Evolutionary conservation across 208 protist species (phyloP), one percentile per base, ranked within the genome.

Genomic region (Jaenimonas drosophilae): DNA sequence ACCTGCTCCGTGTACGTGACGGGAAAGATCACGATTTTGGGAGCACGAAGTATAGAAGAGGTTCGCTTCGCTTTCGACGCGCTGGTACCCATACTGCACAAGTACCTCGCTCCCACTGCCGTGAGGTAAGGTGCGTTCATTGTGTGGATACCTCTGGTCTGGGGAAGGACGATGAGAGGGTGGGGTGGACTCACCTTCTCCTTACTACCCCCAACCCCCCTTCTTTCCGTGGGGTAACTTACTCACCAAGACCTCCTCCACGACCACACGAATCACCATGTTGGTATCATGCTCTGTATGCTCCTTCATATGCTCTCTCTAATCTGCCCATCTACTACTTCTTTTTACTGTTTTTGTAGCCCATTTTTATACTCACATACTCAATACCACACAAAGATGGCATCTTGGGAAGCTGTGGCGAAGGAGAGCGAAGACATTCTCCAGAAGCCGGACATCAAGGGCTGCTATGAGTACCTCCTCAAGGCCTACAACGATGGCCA

Each of bases 1-100:
- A 86, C 56, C 33, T 84, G 70, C 46, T 70, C 52, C 6, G 77
- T 93, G 32, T 90, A 80, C 55, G 85, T 90, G 23, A 93, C 74
- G 30, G 85, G 85, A 0, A 93, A 93, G 44, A 62, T 93, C 17
- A 84, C 55, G 36, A 50, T 93, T 46, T 49, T 93, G 31, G 85
- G 85, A 0, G 77, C 80, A 6, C 75, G 85, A 16, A 90, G 80
- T 48, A 54, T 70, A 54, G 71, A 90, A 43, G 85, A 93, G 43
- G 46, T 93, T 16, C 61, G 58, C 17, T 85, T 86, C 42, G 79
- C 85, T 7, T 93, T 90, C 42, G 65, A 89, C 45, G 74, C 85
- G 6, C 54, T 90, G 27, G 57, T 93, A 7, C 85, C 85, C 7
- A 85, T 93, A 19, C 29, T 93, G 5, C 59, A 71, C 44, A 70